Evolutionary conservation across 345 rosid genomes (phyloP), one percentile per base, ranked within the genome.

Genomic region (Brassica carinata): DNA sequence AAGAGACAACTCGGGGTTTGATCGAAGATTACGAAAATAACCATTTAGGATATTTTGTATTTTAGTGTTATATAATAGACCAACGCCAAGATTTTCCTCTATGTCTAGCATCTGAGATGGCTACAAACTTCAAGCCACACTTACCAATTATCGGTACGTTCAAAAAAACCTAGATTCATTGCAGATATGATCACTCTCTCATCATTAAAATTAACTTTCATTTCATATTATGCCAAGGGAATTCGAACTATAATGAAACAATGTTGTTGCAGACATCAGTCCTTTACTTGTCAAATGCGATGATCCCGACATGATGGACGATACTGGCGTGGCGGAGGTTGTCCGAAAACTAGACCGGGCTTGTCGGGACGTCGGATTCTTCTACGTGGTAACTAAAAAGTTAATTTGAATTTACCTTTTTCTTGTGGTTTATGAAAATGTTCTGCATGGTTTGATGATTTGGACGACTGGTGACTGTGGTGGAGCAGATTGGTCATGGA

Each of bases 361-460:
- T 68, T 94, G 98, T 69, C 78, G 90, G n/a, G 90, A 89, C 26
- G 87, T 93, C 67, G 97, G 97, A 17, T 90, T 94, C 83, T 94
- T 94, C 85, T 87, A 94, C 69, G 98, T 90, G 90, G 97, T 91
- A 87, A 51, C 2, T 14, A 48, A 53, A 55, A 55, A 51, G 10
- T 40, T 10, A 23, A 0, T 14, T 71, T 30, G 27, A 29, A 34
- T 64, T 64, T 34, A n/a, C 2, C 1, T 55, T 11, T 65, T 36
- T 58, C n/a, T 64, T 14, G 23, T 11, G 67, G 51, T 5, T 63
- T 64, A 9, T 15, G 11, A 38, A 40, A 58, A 4, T 4, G 27
- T 40, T 76, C 55, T 19, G 23, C 18, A 51, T 81, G 36, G 6
- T 45, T 15, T 69, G 14, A 59, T 77, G 15, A 64, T 38, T n/a